phyloP scores from a whole-genome alignment of 2,329 filamentous ascomycete genomes.

The Emericellopsis cladophorae region DNA sequence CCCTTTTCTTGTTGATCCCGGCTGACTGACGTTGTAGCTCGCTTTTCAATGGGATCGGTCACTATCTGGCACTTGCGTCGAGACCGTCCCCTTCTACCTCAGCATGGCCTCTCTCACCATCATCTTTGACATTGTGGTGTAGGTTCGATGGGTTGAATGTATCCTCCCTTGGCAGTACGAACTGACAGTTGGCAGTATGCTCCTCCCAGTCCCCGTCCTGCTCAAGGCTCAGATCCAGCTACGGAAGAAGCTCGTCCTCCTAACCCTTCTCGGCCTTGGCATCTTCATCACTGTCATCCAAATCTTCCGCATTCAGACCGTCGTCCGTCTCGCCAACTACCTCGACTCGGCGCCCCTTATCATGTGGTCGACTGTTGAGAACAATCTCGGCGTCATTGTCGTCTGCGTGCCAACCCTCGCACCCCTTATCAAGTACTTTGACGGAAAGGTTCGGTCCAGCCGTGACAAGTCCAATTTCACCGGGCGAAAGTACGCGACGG shows the following conservation, averaged over 20 bases:
- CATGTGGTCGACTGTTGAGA: slow-evolving; percentile 32
- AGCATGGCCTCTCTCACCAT: slow-evolving; percentile 26
- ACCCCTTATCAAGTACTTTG: slow-evolving; percentile 23
- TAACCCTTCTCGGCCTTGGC: slow-evolving; percentile 32
- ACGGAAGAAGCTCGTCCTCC: slow-evolving; percentile 27
- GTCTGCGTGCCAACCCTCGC: slow-evolving; percentile 28
- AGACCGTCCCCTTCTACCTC: slow-evolving; percentile 28
- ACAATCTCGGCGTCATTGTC: slow-evolving; percentile 28
- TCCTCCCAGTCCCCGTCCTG: slow-evolving; percentile 27
- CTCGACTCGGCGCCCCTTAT: slow-evolving; percentile 28
- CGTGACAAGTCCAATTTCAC: too few relatives aligned
- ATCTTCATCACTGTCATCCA: slow-evolving; percentile 37
- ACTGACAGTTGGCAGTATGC: slow-evolving; percentile 14
- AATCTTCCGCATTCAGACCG: slow-evolving; percentile 35
- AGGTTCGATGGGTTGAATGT: slow-evolving; percentile 6
- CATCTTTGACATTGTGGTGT: slow-evolving; percentile 26
- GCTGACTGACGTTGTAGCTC: too few relatives aligned
- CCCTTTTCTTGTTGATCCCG: background rate
- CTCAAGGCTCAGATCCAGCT: slow-evolving; percentile 20
- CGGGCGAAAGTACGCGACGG: too few relatives aligned
- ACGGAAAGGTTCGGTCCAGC: slow-evolving; percentile 9
- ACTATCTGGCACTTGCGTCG: slow-evolving; percentile 22
- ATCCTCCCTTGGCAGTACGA: background rate
- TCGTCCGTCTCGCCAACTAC: slow-evolving; percentile 27
- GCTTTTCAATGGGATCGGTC: slow-evolving; percentile 25